These are phyloP conservation scores for Lupinus albus DNA, from an alignment of 306 rosid species.

Conservation along the genomic window DNA sequence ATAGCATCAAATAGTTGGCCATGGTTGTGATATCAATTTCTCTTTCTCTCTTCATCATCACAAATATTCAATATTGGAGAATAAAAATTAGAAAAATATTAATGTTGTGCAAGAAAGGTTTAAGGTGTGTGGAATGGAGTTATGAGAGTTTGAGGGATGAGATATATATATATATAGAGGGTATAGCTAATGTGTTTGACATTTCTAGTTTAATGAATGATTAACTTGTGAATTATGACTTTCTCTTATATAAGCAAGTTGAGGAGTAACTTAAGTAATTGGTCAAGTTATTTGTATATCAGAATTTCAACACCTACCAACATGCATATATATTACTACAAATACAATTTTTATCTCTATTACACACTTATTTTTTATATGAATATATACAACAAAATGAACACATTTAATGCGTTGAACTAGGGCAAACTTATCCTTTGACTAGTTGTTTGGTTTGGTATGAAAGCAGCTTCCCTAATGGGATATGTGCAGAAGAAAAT, in stretches of 20 bases:
- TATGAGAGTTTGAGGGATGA: constrained; percentile 19
- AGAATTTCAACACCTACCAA: no score
- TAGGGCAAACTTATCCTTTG: neutral
- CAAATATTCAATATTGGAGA: neutral
- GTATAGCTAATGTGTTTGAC: constrained; percentile 33
- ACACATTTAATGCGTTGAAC: constrained; percentile 15
- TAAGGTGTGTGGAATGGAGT: constrained; percentile 36
- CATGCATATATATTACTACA: no score
- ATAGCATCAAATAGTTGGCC: constrained; percentile 87
- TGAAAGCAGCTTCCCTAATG: constrained; percentile 14
- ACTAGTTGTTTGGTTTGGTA: constrained; percentile 12
- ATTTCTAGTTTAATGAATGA: no score
- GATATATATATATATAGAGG: constrained; percentile 53
- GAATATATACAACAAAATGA: no score
- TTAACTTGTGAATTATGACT: constrained; percentile 36
- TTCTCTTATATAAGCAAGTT: constrained; percentile 36
- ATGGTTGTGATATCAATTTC: constrained; percentile 59
- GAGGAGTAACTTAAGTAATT: neutral
- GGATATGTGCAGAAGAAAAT: neutral
- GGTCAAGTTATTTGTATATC: no score
- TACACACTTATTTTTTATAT: no score
- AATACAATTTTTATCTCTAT: no score
- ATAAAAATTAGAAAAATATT: neutral
- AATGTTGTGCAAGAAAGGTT: neutral
- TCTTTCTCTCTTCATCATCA: constrained; percentile 80